These are phyloP conservation scores for Mortierella sp. DNA, from an alignment of 371 early-diverging fungal species.

Conservation along the genomic window DNA sequence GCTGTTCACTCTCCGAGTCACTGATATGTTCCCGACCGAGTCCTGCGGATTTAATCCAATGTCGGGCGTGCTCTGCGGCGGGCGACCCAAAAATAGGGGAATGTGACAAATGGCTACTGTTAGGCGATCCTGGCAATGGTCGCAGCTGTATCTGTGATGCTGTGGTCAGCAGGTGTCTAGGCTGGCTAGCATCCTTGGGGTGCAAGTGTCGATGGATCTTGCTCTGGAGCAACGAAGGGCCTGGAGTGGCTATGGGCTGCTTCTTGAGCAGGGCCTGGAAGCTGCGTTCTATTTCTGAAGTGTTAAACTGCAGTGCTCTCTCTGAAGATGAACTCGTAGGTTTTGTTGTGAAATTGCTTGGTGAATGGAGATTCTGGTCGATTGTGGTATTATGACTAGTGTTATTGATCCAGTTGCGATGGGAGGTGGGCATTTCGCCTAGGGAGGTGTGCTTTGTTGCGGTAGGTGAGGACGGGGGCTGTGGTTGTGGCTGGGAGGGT, in stretches of 20 bases:
- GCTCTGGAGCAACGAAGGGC: constrained; percentile 31
- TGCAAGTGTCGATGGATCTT: constrained; percentile 13
- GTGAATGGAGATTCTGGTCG: constrained; percentile 2
- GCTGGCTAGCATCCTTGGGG: constrained; percentile 16
- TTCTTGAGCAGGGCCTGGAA: constrained; percentile 45
- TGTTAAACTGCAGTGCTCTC: constrained; percentile 32
- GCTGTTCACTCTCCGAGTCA: constrained; percentile 43
- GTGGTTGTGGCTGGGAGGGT: constrained; percentile 8
- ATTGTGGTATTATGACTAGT: background rate
- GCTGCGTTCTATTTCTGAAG: constrained; percentile 41
- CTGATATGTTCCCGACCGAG: constrained; percentile 29
- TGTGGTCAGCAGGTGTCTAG: constrained; percentile 13
- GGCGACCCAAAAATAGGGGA: constrained; percentile 51
- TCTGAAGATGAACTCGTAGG: background rate
- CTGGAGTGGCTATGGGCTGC: constrained; percentile 35
- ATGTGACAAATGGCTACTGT: constrained; percentile 24
- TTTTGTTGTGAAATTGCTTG: background rate
- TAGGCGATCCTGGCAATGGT: background rate
- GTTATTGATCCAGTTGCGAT: background rate
- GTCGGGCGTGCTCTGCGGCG: constrained; percentile 36
- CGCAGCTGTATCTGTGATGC: constrained; percentile 2
- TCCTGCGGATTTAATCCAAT: constrained; percentile 38
- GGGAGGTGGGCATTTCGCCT: background rate
- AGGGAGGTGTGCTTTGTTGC: background rate
- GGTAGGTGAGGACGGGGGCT: constrained; percentile 11